A percentile compares a stretch with the other conserved stretches of the same genome.
These are phyloP conservation scores for Stagonosporopsis cucurbitacearum DNA, from an alignment of 2,329 filamentous ascomycete genomes.

Conservation along the genomic window DNA sequence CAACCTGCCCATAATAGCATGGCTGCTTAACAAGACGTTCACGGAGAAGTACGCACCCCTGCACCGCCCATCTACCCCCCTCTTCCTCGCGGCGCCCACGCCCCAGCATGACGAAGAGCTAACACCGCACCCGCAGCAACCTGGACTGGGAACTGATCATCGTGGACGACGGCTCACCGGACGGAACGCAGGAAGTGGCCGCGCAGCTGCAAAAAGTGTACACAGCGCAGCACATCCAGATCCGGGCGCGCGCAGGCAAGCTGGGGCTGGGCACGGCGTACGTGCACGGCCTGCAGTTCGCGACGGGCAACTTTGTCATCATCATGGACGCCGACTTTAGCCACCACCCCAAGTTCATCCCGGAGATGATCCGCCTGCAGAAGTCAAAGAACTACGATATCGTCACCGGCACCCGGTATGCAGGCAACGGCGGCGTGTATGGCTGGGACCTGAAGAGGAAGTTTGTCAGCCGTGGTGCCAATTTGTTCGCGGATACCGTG, in stretches of 20 bases:
- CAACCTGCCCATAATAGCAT: conserved; percentile 95
- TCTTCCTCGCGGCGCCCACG: neutral
- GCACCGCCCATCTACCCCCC: no score
- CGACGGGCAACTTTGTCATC: conserved; percentile 92
- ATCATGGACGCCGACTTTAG: conserved; percentile 99
- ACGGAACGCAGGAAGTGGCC: conserved; percentile 90
- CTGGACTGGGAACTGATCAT: conserved; percentile 98
- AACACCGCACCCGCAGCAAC: conserved; percentile 62
- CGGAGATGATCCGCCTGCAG: conserved; percentile 87
- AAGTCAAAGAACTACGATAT: conserved; percentile 85
- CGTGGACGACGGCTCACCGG: conserved; percentile 96
- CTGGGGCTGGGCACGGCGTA: conserved; percentile 97
- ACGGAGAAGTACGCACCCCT: conserved; percentile 73
- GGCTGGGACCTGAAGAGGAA: conserved; percentile 90
- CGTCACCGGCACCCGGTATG: conserved; percentile 94
- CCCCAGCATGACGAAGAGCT: conserved; percentile 4
- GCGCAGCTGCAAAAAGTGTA: conserved; percentile 89
- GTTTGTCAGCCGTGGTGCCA: conserved; percentile 83
- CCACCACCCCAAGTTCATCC: conserved; percentile 99
- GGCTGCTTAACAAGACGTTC: conserved; percentile 92
- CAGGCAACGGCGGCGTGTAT: conserved; percentile 82
- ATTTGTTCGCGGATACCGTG: conserved; percentile 94
- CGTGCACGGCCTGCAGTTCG: conserved; percentile 90
- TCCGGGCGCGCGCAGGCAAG: conserved; percentile 91
- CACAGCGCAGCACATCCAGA: conserved; percentile 73